These are phyloP conservation scores for Jackrogersella minutella DNA, from an alignment of 495 filamentous ascomycete species.

Conservation along the genomic window DNA sequence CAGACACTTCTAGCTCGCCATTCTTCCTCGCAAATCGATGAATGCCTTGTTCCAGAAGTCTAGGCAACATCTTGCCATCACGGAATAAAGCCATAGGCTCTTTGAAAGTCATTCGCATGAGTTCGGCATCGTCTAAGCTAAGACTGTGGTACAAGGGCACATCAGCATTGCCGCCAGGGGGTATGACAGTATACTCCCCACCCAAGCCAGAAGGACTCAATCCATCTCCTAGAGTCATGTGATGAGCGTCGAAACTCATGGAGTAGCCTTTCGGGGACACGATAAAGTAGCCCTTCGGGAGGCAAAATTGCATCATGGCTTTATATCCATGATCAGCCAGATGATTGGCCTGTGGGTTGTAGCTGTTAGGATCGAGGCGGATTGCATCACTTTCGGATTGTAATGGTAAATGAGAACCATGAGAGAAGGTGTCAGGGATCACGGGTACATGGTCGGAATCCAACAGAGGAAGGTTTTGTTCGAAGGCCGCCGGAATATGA, in stretches of 20 bases:
- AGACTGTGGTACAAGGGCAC: not conserved
- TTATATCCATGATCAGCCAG: not conserved
- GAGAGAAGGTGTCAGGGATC: not conserved
- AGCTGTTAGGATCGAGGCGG: not conserved
- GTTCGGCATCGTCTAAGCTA: not conserved
- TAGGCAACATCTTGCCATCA: not conserved
- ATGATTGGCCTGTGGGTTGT: not conserved
- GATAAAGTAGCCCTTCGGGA: not conserved
- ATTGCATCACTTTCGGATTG: not conserved
- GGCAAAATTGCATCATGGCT: not conserved
- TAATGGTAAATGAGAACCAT: not conserved
- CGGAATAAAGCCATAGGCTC: constrained; percentile 10
- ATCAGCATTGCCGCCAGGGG: not conserved
- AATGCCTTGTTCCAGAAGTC: not conserved
- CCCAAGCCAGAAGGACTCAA: not conserved
- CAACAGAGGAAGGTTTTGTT: no score
- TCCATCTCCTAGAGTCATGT: not conserved
- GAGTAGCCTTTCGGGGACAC: not conserved
- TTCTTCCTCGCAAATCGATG: not conserved
- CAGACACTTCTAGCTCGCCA: not conserved
- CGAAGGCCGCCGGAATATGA: no score
- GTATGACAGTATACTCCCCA: constrained; percentile 9
- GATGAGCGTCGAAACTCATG: constrained; percentile 2
- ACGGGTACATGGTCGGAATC: not conserved
- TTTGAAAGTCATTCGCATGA: not conserved